These are phyloP conservation scores for Penicillium fuscoglaucum DNA, from an alignment of 2,329 filamentous ascomycete genomes.

Conservation along the genomic window DNA sequence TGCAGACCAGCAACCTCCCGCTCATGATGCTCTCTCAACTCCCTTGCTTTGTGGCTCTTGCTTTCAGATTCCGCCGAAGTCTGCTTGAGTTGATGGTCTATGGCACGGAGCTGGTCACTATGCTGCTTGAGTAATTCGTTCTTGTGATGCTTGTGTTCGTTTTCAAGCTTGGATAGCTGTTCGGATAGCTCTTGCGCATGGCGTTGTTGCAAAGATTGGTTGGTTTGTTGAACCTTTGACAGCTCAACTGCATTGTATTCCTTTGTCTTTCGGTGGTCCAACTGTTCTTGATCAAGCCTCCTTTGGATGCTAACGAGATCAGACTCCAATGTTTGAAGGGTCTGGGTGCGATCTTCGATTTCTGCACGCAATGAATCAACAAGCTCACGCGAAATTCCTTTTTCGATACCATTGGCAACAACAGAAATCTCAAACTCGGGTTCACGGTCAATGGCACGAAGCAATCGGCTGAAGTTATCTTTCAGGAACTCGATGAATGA, in stretches of 20 bases:
- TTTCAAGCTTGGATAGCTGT: conserved; percentile 39
- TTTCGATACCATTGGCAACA: conserved; percentile 74
- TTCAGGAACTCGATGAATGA: conserved; percentile 93
- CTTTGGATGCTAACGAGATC: conserved; percentile 57
- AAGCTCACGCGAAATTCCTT: conserved; percentile 89
- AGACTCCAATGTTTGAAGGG: conserved; percentile 58
- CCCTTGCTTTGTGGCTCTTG: conserved; percentile 29
- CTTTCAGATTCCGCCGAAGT: conserved; percentile 43
- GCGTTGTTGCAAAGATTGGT: conserved; percentile 68
- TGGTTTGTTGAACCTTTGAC: conserved; percentile 62
- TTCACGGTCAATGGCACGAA: conserved; percentile 84
- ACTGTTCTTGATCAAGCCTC: conserved; percentile 67
- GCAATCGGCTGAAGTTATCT: conserved; percentile 85
- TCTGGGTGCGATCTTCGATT: conserved; percentile 69
- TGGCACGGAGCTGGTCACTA: conserved; percentile 49
- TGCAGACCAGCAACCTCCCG: conserved; percentile 65
- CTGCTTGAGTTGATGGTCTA: conserved; percentile 51
- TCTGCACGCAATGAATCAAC: conserved; percentile 81
- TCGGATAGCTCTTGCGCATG: conserved; percentile 67
- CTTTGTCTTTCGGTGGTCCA: conserved; percentile 67
- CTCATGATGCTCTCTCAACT: conserved; percentile 50
- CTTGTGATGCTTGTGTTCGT: conserved; percentile 47
- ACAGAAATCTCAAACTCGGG: conserved; percentile 84
- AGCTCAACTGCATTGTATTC: conserved; percentile 59
- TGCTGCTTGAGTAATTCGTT: conserved; percentile 47